These are phyloP conservation scores for Mycena haematopus DNA, from an alignment of 768 basidiomycete species.

Conservation along the genomic window DNA sequence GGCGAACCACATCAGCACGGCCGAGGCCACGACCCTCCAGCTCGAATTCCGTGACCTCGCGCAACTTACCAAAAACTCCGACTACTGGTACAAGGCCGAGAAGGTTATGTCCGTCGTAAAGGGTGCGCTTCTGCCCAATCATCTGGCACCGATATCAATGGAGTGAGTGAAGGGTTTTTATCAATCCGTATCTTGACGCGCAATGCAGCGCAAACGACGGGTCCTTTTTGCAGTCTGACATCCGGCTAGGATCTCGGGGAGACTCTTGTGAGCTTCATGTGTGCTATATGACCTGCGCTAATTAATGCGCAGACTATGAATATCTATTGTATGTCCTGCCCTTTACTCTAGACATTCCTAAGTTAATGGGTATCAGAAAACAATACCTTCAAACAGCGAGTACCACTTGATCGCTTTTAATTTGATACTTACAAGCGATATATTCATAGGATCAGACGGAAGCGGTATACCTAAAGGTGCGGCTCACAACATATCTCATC, in stretches of 20 bases:
- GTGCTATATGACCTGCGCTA: neutral
- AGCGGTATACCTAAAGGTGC: conserved; percentile 62
- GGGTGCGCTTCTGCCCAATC: conserved; percentile 53
- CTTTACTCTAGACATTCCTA: conserved; percentile 2
- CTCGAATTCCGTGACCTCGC: conserved; percentile 79
- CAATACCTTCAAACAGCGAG: conserved; percentile 72
- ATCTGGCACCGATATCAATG: conserved; percentile 76
- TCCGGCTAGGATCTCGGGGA: conserved; percentile 78
- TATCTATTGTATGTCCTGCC: conserved; percentile 59
- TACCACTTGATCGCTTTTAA: neutral
- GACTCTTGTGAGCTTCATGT: conserved; percentile 55
- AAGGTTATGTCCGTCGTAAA: conserved; percentile 68
- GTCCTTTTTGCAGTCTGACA: conserved; percentile 51
- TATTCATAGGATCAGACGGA: conserved; percentile 59
- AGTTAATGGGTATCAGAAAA: conserved; percentile 46
- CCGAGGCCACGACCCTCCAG: conserved; percentile 75
- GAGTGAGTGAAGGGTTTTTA: conserved; percentile 46
- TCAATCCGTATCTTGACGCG: too few species aligned
- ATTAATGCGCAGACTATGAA: conserved; percentile 58
- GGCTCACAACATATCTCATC: neutral
- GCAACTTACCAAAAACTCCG: conserved; percentile 63
- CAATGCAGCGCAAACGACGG: conserved; percentile 31
- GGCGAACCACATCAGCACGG: conserved; percentile 57
- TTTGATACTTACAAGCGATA: neutral
- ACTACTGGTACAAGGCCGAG: conserved; percentile 73